Evolutionary conservation across 2,329 filamentous ascomycete species (phyloP).

Genomic region (Penicillium sp.): DNA sequence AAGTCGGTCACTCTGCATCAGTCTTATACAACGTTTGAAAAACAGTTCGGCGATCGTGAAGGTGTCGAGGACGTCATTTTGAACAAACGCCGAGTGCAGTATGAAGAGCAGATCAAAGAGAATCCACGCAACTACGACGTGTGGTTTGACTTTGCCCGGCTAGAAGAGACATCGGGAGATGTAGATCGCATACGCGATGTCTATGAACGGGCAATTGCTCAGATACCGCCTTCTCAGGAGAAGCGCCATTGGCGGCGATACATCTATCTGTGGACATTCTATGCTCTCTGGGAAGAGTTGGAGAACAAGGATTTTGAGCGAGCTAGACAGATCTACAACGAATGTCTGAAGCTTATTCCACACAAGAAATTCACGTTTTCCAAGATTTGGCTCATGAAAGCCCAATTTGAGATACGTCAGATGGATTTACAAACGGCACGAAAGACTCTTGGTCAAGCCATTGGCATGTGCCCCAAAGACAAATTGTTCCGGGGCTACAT

Average conservation of each 20-base stretch:
- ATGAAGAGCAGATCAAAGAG: slow-evolving; percentile 90
- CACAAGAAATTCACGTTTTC: slow-evolving; percentile 98
- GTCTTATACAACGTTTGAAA: slow-evolving; percentile 95
- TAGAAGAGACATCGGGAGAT: slow-evolving; percentile 84
- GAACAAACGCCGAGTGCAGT: slow-evolving; percentile 87
- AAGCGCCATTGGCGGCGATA: slow-evolving; percentile 97
- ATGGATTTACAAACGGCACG: slow-evolving; percentile 73
- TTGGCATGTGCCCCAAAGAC: slow-evolving; percentile 95
- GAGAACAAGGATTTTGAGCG: slow-evolving; percentile 73
- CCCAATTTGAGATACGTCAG: slow-evolving; percentile 89
- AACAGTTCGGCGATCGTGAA: slow-evolving; percentile 90
- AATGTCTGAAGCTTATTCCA: slow-evolving; percentile 81
- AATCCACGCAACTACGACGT: slow-evolving; percentile 95
- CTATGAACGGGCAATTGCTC: slow-evolving; percentile 92
- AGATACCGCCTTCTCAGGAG: slow-evolving; percentile 90
- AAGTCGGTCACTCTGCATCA: slow-evolving; percentile 83
- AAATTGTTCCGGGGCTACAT: slow-evolving; percentile 93
- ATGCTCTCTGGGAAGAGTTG: slow-evolving; percentile 91
- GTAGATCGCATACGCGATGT: slow-evolving; percentile 81
- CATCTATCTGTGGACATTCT: slow-evolving; percentile 97
- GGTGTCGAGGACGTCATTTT: slow-evolving; percentile 94
- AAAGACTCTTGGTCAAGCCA: slow-evolving; percentile 83
- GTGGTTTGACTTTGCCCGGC: slow-evolving; percentile 91
- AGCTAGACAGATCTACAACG: slow-evolving; percentile 84
- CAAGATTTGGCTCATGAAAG: slow-evolving; percentile 92